Conservation (phyloP, 2,329 filamentous ascomycete genomes). For the Aaosphaeria arxii region DNA sequence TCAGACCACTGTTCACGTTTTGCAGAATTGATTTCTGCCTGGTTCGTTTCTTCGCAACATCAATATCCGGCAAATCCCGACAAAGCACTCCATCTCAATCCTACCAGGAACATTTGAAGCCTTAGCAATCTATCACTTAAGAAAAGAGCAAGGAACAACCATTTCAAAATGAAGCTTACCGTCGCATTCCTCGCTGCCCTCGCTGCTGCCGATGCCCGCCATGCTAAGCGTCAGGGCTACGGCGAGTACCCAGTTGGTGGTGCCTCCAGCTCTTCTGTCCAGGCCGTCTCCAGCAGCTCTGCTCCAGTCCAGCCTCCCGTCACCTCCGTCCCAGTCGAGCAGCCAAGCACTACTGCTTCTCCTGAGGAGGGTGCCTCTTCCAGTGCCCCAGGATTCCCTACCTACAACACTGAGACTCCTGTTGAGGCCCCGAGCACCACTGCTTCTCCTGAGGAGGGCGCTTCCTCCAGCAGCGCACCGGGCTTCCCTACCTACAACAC, state of each 20-base stretch:
- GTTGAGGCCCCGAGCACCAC: background rate
- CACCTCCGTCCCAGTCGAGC: slow-evolving; percentile 1
- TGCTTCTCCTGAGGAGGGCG: background rate
- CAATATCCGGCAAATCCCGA: slow-evolving; percentile 15
- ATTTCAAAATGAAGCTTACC: slow-evolving; percentile 17
- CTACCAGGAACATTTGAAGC: slow-evolving; percentile 8
- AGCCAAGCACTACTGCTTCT: slow-evolving; percentile 4
- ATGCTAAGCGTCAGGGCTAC: slow-evolving; percentile 25
- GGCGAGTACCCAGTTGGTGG: slow-evolving; percentile 11
- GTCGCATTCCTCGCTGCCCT: slow-evolving; percentile 12
- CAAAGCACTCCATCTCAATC: background rate
- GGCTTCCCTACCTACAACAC: background rate
- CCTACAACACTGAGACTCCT: background rate
- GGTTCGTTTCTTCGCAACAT: slow-evolving; percentile 18
- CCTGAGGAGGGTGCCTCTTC: slow-evolving; percentile 3
- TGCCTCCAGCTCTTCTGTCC: slow-evolving; percentile 2
- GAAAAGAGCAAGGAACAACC: slow-evolving; percentile 24
- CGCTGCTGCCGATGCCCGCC: slow-evolving; percentile 24
- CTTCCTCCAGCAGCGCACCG: background rate
- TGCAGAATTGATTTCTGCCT: slow-evolving; percentile 31
- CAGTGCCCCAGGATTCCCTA: slow-evolving; percentile 2
- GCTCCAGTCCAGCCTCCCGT: slow-evolving; percentile 8
- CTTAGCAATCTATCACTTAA: slow-evolving; percentile 11
- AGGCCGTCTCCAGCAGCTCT: slow-evolving; percentile 1
- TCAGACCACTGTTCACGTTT: slow-evolving; percentile 22